These are phyloP conservation scores for Aspergillus tubingensis DNA, from an alignment of 2,329 filamentous ascomycete species.

Conservation along the genomic window DNA sequence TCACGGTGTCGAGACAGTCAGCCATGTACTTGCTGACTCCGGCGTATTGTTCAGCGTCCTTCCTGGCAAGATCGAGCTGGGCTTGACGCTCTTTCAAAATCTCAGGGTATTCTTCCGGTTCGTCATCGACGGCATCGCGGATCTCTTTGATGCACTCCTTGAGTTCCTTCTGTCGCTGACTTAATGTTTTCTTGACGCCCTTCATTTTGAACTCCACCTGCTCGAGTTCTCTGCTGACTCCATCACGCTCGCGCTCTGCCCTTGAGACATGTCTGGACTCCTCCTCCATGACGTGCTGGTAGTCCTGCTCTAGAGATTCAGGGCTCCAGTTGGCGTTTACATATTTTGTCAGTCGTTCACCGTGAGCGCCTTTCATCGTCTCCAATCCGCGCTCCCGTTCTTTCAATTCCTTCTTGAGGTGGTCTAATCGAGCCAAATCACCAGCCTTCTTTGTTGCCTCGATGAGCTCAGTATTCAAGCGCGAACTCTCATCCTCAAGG, in stretches of 20 bases:
- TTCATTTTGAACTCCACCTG: constrained; percentile 74
- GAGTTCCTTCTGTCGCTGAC: constrained; percentile 64
- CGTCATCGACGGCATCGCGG: constrained; percentile 58
- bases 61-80: constrained; percentile 55
- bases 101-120: constrained; percentile 54
- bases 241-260: constrained; percentile 70
- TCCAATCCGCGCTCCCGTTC: constrained; percentile 74
- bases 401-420: constrained; percentile 75
- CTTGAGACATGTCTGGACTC: constrained; percentile 62
- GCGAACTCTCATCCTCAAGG: constrained; percentile 71
- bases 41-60: constrained; percentile 68
- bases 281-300: constrained; percentile 62
- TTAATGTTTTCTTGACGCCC: constrained; percentile 63
- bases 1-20: constrained; percentile 65
- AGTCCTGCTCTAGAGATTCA: constrained; percentile 69
- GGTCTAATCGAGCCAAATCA: constrained; percentile 80
- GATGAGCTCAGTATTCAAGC: constrained; percentile 75
- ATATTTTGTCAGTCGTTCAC: constrained; percentile 65
- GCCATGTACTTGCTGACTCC: constrained; percentile 71
- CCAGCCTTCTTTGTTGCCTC: constrained; percentile 79
- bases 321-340: constrained; percentile 69
- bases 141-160: constrained; percentile 64
- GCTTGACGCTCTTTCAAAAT: constrained; percentile 55
- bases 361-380: constrained; percentile 75
- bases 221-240: constrained; percentile 69